Conservation (phyloP, 768 basidiomycete species). For the Trametes cubensis region DNA sequence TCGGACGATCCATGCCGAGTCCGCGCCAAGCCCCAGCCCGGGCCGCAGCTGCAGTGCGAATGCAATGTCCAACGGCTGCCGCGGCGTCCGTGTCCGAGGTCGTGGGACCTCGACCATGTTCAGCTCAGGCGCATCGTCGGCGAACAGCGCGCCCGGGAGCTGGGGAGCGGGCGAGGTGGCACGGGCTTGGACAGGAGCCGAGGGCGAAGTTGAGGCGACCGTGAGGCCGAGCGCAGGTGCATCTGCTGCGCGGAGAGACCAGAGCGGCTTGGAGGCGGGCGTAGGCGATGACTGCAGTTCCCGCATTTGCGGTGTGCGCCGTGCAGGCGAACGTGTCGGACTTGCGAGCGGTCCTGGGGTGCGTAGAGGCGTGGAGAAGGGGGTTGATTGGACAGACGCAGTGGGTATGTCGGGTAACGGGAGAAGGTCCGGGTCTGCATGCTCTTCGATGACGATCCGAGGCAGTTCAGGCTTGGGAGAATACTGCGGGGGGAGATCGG, state of each 20-base stretch:
- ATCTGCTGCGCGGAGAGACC: conserved; percentile 48
- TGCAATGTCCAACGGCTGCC: conserved; percentile 56
- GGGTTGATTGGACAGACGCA: conserved; percentile 11
- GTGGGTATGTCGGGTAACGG: conserved; percentile 35
- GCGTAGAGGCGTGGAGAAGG: conserved; percentile 25
- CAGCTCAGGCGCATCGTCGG: conserved; percentile 23
- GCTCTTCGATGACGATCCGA: conserved; percentile 26
- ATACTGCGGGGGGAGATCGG: conserved; percentile 15
- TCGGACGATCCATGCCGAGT: conserved; percentile 78
- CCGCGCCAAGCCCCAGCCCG: conserved; percentile 68
- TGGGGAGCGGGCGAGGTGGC: conserved; percentile 11
- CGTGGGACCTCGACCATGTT: conserved; percentile 15
- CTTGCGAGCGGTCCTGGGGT: conserved; percentile 16
- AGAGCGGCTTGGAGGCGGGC: conserved; percentile 30
- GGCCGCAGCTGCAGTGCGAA: conserved; percentile 80
- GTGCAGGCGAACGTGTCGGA: conserved; percentile 19
- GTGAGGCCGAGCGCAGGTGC: conserved; percentile 44
- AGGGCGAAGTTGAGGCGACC: neutral
- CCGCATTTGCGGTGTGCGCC: conserved; percentile 31
- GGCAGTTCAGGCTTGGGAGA: conserved; percentile 12
- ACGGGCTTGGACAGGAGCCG: conserved; percentile 10
- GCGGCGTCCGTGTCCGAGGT: conserved; percentile 25
- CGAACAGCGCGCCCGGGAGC: conserved; percentile 30
- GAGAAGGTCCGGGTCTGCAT: conserved; percentile 47
- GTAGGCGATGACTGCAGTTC: conserved; percentile 24